A percentile compares a stretch with the other conserved stretches of the same genome.
Conservation (phyloP, 257 asterid genomes). For the Salvia rosmarinus region DNA sequence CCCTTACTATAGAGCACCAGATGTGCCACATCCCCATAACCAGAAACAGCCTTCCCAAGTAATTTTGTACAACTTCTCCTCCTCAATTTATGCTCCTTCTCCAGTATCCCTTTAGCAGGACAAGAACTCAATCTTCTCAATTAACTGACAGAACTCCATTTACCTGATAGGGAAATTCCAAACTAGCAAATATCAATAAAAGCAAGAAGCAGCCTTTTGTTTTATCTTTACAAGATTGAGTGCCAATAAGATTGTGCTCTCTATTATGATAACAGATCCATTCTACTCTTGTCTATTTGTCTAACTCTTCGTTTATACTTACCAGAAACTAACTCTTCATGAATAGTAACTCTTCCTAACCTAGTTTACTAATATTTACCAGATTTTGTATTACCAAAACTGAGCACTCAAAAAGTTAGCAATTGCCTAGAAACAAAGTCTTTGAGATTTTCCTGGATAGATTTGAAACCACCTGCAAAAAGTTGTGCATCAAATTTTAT, state of each 20-base stretch:
- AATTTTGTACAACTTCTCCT: no score
- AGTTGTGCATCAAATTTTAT: background rate
- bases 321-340: no score
- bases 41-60: conserved; percentile 85
- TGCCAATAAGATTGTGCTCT: no score
- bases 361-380: no score
- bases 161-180: background rate
- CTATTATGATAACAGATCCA: no score
- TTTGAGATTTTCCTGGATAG: conserved; percentile 20
- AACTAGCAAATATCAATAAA: background rate
- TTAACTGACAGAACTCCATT: background rate
- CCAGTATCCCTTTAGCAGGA: no score
- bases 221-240: background rate
- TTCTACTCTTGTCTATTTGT: no score
- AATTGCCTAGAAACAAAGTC: conserved; percentile 1
- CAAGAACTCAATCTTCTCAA: background rate
- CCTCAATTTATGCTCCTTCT: conserved; percentile 1
- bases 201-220: conserved; percentile 10
- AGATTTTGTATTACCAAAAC: no score
- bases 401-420: background rate
- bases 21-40: conserved; percentile 84
- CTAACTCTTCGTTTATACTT: no score
- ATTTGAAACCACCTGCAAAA: conserved; percentile 24
- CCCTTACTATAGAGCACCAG: conserved; percentile 76
- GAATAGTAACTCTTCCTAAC: no score